Base-by-base conservation (phyloP, 2,329 filamentous ascomycete genomes). In the Phyllosticta capitalensis region DNA sequence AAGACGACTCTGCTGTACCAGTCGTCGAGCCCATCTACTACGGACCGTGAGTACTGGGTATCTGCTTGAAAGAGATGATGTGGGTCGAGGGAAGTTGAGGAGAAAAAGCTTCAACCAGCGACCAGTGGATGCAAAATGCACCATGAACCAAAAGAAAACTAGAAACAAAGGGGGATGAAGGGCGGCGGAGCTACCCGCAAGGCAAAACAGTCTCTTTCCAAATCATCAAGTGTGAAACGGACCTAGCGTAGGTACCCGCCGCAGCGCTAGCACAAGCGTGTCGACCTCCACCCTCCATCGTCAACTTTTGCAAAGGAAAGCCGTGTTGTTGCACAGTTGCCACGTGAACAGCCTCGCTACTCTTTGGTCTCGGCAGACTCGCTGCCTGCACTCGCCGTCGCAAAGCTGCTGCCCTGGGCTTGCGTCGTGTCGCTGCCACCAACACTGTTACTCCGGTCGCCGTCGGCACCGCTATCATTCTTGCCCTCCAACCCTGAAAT, bases 401-500 rank as follows among this genome's bases (percentile, higher is more conserved):
- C 51, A n/a, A 28, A 50, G 19, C 26, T 61, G 38, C 38, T 45
- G 17, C 38, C 38, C 38, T n/a, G 38, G 38, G 38, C 38, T 19
- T 45, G 38, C 17, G 51, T 53, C 1, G 33, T 51, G 48, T 58
- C 59, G 45, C 59, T 58, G 19, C 17, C 21, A 21, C 48, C 59
- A 20, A 57, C 38, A 38, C 54, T 57, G 55, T 52, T 54, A 24
- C 24, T 54, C 51, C 49, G 20, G 22, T 57, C 59, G 33, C 49
- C 49, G 4, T 19, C 22, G 19, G 26, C 33, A 12, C 30, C 54
- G 4, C 54, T 52, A 7, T n/a, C 33, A 21, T 50, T 54, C 17
- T 56, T 54, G 22, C 71, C 69, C 33, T 72, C 69, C 3, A 73
- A 64, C 0, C 71, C 72, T 2, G 70, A 69, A 10, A 74, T 73